A percentile compares a stretch with the other conserved stretches of the same genome.
These are phyloP conservation scores for Sanghuangporus weigelae DNA, from an alignment of 1,284 basidiomycete species.

Conservation along the genomic window DNA sequence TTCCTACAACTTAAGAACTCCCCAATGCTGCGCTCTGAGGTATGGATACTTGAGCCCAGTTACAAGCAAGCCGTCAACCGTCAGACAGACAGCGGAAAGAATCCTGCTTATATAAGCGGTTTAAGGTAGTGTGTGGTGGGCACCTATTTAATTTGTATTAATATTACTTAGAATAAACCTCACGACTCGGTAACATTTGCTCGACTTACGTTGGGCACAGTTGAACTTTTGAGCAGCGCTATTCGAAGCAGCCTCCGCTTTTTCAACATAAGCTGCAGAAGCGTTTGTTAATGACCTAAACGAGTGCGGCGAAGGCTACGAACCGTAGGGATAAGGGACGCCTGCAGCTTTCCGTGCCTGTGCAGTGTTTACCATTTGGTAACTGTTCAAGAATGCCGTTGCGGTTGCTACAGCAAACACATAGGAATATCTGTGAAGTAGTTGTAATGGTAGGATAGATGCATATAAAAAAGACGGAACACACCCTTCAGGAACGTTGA, in stretches of 20 bases:
- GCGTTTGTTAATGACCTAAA: neutral
- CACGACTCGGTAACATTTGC: neutral
- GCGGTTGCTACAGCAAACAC: slow-evolving; percentile 49
- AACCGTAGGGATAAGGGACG: slow-evolving; percentile 62
- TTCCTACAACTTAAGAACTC: slow-evolving; percentile 47
- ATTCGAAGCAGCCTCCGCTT: slow-evolving; percentile 35
- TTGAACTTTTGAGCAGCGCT: slow-evolving; percentile 39
- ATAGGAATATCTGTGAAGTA: slow-evolving; percentile 39
- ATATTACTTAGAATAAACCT: neutral
- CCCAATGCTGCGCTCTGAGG: slow-evolving; percentile 48
- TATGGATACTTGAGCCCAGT: slow-evolving; percentile 53
- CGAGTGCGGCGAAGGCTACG: neutral
- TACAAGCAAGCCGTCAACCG: slow-evolving; percentile 47
- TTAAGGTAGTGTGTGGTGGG: too few species aligned
- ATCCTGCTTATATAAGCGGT: slow-evolving; percentile 20
- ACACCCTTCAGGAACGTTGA: slow-evolving; percentile 34
- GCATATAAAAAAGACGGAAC: neutral
- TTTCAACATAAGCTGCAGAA: slow-evolving; percentile 47
- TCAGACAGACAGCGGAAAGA: slow-evolving; percentile 4
- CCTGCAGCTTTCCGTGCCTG: slow-evolving; percentile 46
- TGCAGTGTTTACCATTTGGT: slow-evolving; percentile 44
- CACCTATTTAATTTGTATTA: slow-evolving; percentile 46
- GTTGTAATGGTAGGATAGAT: neutral
- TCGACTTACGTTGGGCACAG: slow-evolving; percentile 49
- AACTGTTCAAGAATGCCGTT: slow-evolving; percentile 43